Evolutionary conservation across 192 early-diverging fungal genomes (phyloP).

Genomic region (Entrophospora sp.): DNA sequence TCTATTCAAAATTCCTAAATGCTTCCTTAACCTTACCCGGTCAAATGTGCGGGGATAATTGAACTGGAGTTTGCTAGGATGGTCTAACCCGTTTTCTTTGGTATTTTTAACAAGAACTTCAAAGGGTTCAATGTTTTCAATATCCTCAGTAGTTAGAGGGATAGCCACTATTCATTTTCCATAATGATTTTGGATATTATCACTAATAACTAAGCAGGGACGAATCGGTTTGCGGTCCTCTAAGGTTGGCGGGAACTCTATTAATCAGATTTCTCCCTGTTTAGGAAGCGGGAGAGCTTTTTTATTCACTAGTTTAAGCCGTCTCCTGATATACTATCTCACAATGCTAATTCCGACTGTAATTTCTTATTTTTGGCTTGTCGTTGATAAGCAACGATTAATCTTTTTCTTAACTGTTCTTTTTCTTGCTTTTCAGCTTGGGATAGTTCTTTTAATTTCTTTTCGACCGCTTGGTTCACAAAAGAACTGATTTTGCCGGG

Average conservation of each 20-base stretch:
- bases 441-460: not conserved
- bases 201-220: not conserved
- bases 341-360: not conserved
- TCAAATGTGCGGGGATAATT: not conserved
- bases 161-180: not conserved
- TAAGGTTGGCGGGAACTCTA: not conserved
- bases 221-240: not conserved
- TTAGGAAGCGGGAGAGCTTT: not conserved
- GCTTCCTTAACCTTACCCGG: not conserved
- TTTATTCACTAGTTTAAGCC: not conserved
- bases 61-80: not conserved
- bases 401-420: not conserved
- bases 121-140: not conserved
- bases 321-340: not conserved
- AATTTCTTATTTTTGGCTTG: not conserved
- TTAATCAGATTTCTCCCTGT: not conserved
- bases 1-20: not conserved
- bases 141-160: not conserved
- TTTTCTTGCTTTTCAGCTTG: not conserved
- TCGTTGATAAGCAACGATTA: not conserved
- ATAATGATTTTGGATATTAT: not conserved
- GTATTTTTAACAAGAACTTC: slow-evolving; percentile 8
- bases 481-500: slow-evolving; percentile 8
- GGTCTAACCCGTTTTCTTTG: not conserved
- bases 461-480: not conserved